Evolutionary conservation across 1,284 basidiomycete species (phyloP).

Genomic region (Cryptococcus depauperatus): DNA sequence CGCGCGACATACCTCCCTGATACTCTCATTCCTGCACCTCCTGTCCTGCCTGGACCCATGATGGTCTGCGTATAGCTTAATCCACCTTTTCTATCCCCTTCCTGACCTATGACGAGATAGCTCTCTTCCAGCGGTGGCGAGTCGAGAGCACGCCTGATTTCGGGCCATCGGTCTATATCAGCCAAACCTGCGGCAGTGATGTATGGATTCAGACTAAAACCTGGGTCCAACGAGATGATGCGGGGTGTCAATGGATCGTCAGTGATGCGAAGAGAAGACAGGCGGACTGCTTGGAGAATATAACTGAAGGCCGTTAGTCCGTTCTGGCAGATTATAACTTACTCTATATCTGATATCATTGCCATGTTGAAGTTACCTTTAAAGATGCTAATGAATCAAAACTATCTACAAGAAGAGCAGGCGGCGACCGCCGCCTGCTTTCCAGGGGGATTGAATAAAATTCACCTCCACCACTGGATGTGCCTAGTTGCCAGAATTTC

Average conservation of each 20-base stretch:
- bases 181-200: constrained; percentile 67
- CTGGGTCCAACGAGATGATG: constrained; percentile 59
- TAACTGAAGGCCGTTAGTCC: constrained; percentile 52
- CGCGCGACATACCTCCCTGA: constrained; percentile 15
- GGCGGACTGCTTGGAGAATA: constrained; percentile 71
- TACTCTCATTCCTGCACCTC: constrained; percentile 62
- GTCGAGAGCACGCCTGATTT: constrained; percentile 53
- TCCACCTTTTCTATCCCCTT: constrained; percentile 26
- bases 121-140: constrained; percentile 52
- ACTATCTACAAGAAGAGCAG: not conserved
- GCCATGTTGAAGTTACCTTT: constrained; percentile 30
- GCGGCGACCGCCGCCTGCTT: not conserved
- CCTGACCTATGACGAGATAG: constrained; percentile 4
- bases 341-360: constrained; percentile 41
- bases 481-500: constrained; percentile 1
- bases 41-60: constrained; percentile 56
- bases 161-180: constrained; percentile 72
- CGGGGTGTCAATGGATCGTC: constrained; percentile 74
- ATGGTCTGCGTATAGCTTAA: constrained; percentile 81
- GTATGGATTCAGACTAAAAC: constrained; percentile 67
- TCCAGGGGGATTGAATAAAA: not conserved
- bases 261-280: constrained; percentile 77
- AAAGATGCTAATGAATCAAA: no score
- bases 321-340: constrained; percentile 9
- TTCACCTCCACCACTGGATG: not conserved